Evolutionary conservation across 345 rosid genomes (phyloP), one percentile per base, ranked within the genome.

Genomic region (Lagerstroemia speciosa): DNA sequence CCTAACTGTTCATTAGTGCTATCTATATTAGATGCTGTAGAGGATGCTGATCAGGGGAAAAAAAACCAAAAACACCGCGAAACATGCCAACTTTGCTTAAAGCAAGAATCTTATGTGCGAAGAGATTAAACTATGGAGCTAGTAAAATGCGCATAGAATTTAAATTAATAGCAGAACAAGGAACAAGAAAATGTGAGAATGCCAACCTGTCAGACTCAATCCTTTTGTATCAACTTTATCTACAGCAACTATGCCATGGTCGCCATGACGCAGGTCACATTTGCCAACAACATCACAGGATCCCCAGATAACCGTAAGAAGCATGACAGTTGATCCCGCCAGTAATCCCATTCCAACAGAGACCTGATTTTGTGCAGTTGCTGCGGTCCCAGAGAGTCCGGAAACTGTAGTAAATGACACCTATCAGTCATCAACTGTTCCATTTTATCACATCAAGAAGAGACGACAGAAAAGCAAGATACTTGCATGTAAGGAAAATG

Each of bases 261-360:
- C 55, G 5, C 20, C 55, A 19, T 48, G 9, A 6, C 1, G 7
- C 67, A 78, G 34, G 63, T 81, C 84, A 66, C 78, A 66, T 33
- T 81, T 81, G 68, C 82, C 84, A 67, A 72, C 78, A 61, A 78
- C n/a, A 16, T 78, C 69, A 43, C 84, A 81, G 3, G 82, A 68
- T 26, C 82, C 84, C 80, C 82, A 81, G 12, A 81, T 72, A 34
- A 78, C 68, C 14, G 84, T 81, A 34, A 81, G 80, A 62, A 81
- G 82, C 73, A 81, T 74, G 24, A 81, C 82, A 36, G 81, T 81
- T n/a, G 82, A 81, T 33, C 82, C 84, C 7, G 84, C 84, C 61
- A 78, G 72, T 65, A 81, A 64, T 8, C 84, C 84, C 82, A 81
- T 81, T 40, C 84, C 84, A 31, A 78, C 69, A 16, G 84, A 81